phyloP scores from a whole-genome alignment of 306 rosid species.

The Sicyos edulis region DNA sequence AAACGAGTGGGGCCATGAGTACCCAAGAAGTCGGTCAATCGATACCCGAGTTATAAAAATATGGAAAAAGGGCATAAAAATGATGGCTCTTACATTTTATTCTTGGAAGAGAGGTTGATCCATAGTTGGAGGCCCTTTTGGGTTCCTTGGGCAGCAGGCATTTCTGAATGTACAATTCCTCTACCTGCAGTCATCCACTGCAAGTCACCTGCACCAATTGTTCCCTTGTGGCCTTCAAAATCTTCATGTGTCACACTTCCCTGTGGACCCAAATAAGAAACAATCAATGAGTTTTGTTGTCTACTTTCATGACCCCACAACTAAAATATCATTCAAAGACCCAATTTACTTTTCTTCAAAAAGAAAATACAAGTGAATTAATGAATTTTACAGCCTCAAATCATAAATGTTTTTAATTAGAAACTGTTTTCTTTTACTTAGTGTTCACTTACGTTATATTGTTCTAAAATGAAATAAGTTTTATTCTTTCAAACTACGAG shows the following conservation, averaged over 20 bases:
- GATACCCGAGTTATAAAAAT: background rate
- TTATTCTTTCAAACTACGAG: no score
- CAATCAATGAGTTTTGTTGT: no score
- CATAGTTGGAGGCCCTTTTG: slow-evolving; percentile 87
- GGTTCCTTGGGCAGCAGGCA: slow-evolving; percentile 81
- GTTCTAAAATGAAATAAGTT: no score
- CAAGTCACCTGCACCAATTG: slow-evolving; percentile 76
- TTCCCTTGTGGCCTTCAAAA: slow-evolving; percentile 92
- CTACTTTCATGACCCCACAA: no score
- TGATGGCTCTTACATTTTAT: slow-evolving; percentile 55
- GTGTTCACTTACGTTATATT: background rate
- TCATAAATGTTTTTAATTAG: background rate
- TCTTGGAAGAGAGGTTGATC: slow-evolving; percentile 81
- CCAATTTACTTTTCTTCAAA: no score
- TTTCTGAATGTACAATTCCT: slow-evolving; percentile 95
- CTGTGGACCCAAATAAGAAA: slow-evolving; percentile 23
- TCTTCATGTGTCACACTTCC: slow-evolving; percentile 87
- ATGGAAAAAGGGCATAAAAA: background rate
- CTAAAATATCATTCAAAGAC: no score
- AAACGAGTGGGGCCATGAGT: no score
- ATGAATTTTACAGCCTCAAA: background rate
- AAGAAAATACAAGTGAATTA: background rate
- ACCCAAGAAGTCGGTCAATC: no score
- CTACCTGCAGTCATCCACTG: slow-evolving; percentile 99
- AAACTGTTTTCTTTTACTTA: background rate